A percentile compares a stretch with the other conserved stretches of the same genome.
Evolutionary conservation across 768 basidiomycete species (phyloP).

Genomic region (Auriscalpium vulgare): DNA sequence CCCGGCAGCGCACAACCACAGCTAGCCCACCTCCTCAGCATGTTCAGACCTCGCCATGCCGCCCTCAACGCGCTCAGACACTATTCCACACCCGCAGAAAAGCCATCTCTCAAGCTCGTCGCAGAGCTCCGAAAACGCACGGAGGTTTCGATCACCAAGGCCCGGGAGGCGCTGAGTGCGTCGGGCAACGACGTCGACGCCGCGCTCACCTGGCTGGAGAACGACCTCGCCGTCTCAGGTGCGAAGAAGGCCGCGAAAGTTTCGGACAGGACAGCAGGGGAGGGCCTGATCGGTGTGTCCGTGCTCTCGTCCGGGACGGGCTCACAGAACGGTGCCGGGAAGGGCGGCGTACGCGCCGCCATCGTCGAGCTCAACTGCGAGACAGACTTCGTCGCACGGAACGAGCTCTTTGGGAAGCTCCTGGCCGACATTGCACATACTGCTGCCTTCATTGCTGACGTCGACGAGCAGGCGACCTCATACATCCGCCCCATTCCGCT

Average conservation of each 20-base stretch:
- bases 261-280: conserved; percentile 58
- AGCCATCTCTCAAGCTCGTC: conserved; percentile 68
- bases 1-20: background rate
- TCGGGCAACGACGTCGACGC: conserved; percentile 64
- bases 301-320: conserved; percentile 59
- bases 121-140: conserved; percentile 78
- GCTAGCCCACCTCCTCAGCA: background rate
- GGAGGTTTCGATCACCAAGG: conserved; percentile 80
- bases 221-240: conserved; percentile 63
- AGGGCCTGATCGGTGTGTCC: conserved; percentile 76
- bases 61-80: conserved; percentile 20
- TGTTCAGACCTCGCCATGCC: conserved; percentile 2
- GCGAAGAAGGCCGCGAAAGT: conserved; percentile 81
- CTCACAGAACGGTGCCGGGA: conserved; percentile 24
- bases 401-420: conserved; percentile 70
- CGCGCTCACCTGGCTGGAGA: conserved; percentile 76
- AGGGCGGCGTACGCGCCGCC: conserved; percentile 58
- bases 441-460: conserved; percentile 62
- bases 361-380: conserved; percentile 95
- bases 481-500: conserved; percentile 44
- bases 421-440: conserved; percentile 79
- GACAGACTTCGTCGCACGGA: conserved; percentile 92
- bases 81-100: conserved; percentile 48
- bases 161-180: conserved; percentile 75
- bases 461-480: conserved; percentile 6